phyloP scores from a whole-genome alignment of 192 early-diverging fungal species.

The Podochytrium sp. region DNA sequence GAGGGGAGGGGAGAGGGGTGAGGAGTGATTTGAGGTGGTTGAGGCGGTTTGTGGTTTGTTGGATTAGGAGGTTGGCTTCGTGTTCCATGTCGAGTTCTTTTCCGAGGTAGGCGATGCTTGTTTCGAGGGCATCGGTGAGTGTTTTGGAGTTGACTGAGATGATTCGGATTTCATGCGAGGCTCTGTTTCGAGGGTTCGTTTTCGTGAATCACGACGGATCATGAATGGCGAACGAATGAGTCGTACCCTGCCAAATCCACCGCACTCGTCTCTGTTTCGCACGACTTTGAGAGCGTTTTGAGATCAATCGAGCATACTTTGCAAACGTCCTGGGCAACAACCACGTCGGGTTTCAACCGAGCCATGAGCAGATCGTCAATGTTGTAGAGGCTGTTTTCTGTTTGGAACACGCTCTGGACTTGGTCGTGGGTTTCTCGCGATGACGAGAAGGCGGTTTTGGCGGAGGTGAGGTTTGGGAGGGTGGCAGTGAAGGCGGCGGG shows the following conservation, averaged over 20 bases:
- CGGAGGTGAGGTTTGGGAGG: not conserved
- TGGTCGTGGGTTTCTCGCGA: not conserved
- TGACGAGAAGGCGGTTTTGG: not conserved
- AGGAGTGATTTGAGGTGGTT: not conserved
- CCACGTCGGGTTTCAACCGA: constrained; percentile 29
- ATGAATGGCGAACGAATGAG: not conserved
- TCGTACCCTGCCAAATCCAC: not conserved
- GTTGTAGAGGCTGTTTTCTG: constrained; percentile 35
- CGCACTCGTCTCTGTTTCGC: constrained; percentile 2
- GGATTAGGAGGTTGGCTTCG: constrained; percentile 11
- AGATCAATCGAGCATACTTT: constrained; percentile 48
- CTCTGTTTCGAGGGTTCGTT: not conserved
- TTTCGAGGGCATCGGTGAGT: constrained; percentile 35
- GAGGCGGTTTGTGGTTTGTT: not conserved
- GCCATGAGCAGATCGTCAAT: constrained; percentile 30
- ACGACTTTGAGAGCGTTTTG: constrained; percentile 30
- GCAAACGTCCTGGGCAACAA: constrained; percentile 44
- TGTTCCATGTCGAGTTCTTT: constrained; percentile 26
- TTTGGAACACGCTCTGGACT: constrained; percentile 9
- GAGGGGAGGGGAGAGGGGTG: not conserved
- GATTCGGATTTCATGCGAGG: not conserved
- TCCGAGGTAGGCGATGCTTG: constrained; percentile 31
- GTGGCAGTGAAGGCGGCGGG: not conserved
- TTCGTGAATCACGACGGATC: constrained; percentile 20
- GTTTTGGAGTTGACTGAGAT: constrained; percentile 36